Percentiles rank a stretch among this genome's conserved stretches.
phyloP scores from a whole-genome alignment of 306 rosid species.

The Quercus aquifolioides region DNA sequence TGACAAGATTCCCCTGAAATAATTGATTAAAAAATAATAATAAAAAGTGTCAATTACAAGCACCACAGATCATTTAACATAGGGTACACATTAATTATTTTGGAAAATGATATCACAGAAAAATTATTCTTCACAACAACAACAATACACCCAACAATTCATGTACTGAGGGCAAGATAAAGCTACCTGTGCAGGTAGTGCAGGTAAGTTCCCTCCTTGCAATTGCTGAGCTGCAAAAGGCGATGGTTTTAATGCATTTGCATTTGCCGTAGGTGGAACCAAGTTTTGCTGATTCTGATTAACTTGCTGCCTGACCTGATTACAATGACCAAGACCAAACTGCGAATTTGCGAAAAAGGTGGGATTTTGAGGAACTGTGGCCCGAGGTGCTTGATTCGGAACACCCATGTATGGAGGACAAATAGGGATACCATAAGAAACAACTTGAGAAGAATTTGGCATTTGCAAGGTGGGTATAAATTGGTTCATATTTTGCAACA shows the following conservation, averaged over 20 bases:
- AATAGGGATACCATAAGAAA: slow-evolving; percentile 33
- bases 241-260: slow-evolving; percentile 36
- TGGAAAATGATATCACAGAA: not conserved
- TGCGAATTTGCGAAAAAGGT: slow-evolving; percentile 31
- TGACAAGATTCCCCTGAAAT: slow-evolving; percentile 49
- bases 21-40: not conserved
- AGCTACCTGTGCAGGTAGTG: slow-evolving; percentile 46
- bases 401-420: slow-evolving; percentile 40
- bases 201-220: slow-evolving; percentile 43
- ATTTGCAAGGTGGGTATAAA: slow-evolving; percentile 47
- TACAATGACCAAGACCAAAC: slow-evolving; percentile 40
- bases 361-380: slow-evolving; percentile 46
- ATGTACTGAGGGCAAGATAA: not conserved
- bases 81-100: not conserved
- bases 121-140: not conserved
- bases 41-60: slow-evolving; percentile 6
- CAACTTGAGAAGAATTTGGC: slow-evolving; percentile 50
- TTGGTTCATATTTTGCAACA: slow-evolving; percentile 65
- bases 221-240: slow-evolving; percentile 42
- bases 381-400: slow-evolving; percentile 49
- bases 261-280: slow-evolving; percentile 26
- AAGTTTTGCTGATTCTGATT: slow-evolving; percentile 43
- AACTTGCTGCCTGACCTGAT: slow-evolving; percentile 43
- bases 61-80: slow-evolving; percentile 5
- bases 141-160: slow-evolving; percentile 6